Base-by-base conservation (phyloP, 2,329 filamentous ascomycete species). In the Nigrospora osmanthi region DNA sequence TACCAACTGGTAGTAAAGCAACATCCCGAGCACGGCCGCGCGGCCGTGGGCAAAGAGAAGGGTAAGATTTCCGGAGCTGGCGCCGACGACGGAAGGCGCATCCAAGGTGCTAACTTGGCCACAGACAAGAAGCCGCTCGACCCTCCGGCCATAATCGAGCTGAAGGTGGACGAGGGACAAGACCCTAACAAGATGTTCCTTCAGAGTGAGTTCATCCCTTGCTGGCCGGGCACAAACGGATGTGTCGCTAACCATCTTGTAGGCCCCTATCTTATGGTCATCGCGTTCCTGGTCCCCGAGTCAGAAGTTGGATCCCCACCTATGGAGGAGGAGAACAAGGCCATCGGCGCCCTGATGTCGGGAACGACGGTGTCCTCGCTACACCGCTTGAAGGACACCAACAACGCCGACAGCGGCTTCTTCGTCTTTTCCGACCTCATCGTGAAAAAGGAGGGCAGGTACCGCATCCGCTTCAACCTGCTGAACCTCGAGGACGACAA, bases 341-440 rank as follows among this genome's bases (percentile, higher is more conserved):
- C 68, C 14, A 57, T 59, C 11, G 63, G 65, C 30, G 64, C 65
- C 38, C 54, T 78, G 38, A 67, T 89, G 47, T 75, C 82, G 34
- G 89, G 89, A 10, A 86, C 84, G 6, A 71, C 86, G 36, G 83
- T 87, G 6, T 94, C 89, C 2, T 94, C 89, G 10, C 72, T 93
- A 40, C 87, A 94, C 62, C 78, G 87, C 44, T 69, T 94, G 44
- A 91, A 93, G 62, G 87, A 94, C 59, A 74, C 80, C 3, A 75
- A 84, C 56, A 89, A 89, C 58, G 72, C 70, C 68, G 87, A 93
- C 63, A 85, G 85, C 11, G 88, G 83, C 1, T 94, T 89, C 66
- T 95, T 95, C 58, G 83, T 95, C n/a, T 95, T 94, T 63, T 86
- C 86, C 6, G 89, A 95, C 62, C 71, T 95, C 17, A 93, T 87